These are phyloP conservation scores for Micractinium sp. DNA, from an alignment of 139 green algal species.

Conservation along the genomic window DNA sequence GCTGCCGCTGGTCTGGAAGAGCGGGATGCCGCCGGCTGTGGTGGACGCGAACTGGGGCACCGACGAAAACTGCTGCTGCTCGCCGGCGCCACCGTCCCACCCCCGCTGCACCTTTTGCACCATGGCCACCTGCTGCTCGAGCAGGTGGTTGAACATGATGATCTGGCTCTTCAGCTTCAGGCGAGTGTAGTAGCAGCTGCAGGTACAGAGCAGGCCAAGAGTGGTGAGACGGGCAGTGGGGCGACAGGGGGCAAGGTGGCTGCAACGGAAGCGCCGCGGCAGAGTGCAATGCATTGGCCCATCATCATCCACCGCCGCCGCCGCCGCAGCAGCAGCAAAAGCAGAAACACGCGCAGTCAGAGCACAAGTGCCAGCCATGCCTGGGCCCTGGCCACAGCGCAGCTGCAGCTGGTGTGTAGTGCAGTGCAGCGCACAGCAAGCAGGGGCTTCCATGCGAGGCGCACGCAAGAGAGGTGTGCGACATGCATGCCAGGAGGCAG, in stretches of 20 bases:
- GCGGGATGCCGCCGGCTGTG: constrained; percentile 45
- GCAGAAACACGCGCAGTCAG: no score
- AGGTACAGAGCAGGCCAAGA: neutral
- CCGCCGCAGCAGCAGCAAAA: no score
- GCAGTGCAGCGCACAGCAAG: no score
- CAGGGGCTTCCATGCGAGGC: no score
- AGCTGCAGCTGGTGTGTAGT: no score
- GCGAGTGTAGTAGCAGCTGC: constrained; percentile 83
- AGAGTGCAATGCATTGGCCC: no score
- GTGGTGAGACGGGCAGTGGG: neutral
- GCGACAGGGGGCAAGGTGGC: neutral
- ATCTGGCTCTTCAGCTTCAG: constrained; percentile 92
- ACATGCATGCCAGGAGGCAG: no score
- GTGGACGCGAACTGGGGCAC: constrained; percentile 20
- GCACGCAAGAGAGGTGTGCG: no score
- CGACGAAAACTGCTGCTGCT: neutral
- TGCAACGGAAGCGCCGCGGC: neutral
- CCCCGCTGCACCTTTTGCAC: constrained; percentile 57
- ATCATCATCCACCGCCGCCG: no score
- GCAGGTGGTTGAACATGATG: constrained; percentile 93
- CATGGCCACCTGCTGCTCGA: constrained; percentile 85
- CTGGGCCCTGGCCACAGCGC: no score
- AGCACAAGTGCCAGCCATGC: no score
- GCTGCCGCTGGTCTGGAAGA: constrained; percentile 34
- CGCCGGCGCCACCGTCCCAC: constrained; percentile 17